phyloP scores from a whole-genome alignment of 2,329 filamentous ascomycete species.

The Diaporthe caulivora region DNA sequence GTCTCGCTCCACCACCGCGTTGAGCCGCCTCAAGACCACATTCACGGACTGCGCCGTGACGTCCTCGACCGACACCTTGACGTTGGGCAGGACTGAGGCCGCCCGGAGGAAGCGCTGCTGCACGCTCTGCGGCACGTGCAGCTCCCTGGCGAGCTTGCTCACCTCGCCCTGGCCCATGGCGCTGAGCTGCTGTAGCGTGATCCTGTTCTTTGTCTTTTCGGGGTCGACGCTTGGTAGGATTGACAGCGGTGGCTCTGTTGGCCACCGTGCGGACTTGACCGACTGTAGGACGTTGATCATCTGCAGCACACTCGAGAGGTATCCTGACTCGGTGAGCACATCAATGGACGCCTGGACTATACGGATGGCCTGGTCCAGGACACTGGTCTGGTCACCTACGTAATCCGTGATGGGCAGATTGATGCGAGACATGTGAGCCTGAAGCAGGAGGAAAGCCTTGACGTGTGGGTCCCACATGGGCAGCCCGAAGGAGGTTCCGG shows the following conservation, averaged over 20 bases:
- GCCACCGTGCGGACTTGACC: conserved; percentile 94
- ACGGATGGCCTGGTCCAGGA: conserved; percentile 96
- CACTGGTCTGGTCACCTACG: conserved; percentile 89
- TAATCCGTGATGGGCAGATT: conserved; percentile 96
- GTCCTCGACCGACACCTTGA: conserved; percentile 72
- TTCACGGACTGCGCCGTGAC: conserved; percentile 74
- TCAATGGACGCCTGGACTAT: conserved; percentile 97
- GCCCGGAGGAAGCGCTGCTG: conserved; percentile 68
- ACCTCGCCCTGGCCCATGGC: conserved; percentile 50
- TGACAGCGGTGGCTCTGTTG: conserved; percentile 80
- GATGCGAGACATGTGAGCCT: conserved; percentile 94
- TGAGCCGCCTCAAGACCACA: conserved; percentile 74
- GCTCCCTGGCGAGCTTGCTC: conserved; percentile 60
- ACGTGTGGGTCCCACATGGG: conserved; percentile 99
- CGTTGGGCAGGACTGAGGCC: conserved; percentile 74
- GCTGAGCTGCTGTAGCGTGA: conserved; percentile 57
- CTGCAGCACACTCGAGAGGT: conserved; percentile 79
- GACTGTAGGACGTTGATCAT: conserved; percentile 91
- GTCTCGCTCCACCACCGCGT: conserved; percentile 73
- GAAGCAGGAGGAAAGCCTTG: conserved; percentile 92
- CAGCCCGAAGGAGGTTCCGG: conserved; percentile 72
- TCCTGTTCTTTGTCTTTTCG: conserved; percentile 53
- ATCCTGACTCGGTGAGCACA: conserved; percentile 89
- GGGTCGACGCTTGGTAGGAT: conserved; percentile 81
- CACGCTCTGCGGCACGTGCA: conserved; percentile 61